Evolutionary conservation across 2,329 filamentous ascomycete species (phyloP).

Genomic region (Fusarium transvaalense): DNA sequence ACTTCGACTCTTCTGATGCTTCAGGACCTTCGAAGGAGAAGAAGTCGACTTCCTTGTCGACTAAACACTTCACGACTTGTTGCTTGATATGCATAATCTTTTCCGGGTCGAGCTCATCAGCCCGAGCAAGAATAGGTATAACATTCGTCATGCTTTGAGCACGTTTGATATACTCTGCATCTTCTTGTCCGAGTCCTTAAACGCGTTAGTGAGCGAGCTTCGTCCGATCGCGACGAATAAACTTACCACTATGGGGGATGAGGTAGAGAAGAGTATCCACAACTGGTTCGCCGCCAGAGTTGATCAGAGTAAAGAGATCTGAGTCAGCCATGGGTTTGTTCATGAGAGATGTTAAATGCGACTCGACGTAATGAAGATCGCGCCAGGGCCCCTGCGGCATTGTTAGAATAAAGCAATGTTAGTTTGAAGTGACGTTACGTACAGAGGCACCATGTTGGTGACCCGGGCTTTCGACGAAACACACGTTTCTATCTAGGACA

Average conservation of each 20-base stretch:
- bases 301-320: slow-evolving; percentile 82
- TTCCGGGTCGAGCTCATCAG: slow-evolving; percentile 74
- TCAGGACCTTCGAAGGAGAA: slow-evolving; percentile 72
- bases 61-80: slow-evolving; percentile 67
- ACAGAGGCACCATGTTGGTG: slow-evolving; percentile 67
- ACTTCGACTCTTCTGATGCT: slow-evolving; percentile 49
- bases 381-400: slow-evolving; percentile 67
- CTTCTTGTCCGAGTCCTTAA: slow-evolving; percentile 56
- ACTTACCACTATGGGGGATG: slow-evolving; percentile 73
- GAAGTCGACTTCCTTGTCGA: slow-evolving; percentile 68
- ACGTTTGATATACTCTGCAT: slow-evolving; percentile 78
- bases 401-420: slow-evolving; percentile 51
- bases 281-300: slow-evolving; percentile 83
- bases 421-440: slow-evolving; percentile 47
- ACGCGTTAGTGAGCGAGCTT: slow-evolving; percentile 5
- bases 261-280: slow-evolving; percentile 90
- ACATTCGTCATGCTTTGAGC: slow-evolving; percentile 83
- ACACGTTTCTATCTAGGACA: slow-evolving; percentile 90
- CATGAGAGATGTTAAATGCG: slow-evolving; percentile 50
- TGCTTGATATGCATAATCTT: slow-evolving; percentile 72
- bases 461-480: slow-evolving; percentile 88
- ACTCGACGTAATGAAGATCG: slow-evolving; percentile 78
- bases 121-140: slow-evolving; percentile 82
- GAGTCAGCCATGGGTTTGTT: slow-evolving; percentile 73
- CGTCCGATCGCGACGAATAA: not conserved